Conservation (phyloP, 2,329 filamentous ascomycete species). For the Tolypocladium nubicola region DNA sequence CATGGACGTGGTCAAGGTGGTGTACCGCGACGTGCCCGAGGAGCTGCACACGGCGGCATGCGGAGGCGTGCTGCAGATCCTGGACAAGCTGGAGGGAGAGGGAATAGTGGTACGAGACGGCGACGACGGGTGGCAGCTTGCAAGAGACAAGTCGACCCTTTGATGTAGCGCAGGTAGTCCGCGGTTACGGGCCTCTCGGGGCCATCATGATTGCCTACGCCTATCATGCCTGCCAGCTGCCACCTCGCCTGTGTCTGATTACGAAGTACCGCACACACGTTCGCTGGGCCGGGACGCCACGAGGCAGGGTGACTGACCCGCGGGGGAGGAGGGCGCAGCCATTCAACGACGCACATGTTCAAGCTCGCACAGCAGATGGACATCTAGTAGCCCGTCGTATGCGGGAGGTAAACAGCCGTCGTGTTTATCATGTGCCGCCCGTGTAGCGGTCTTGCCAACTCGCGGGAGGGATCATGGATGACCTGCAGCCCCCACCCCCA, state of each 20-base stretch:
- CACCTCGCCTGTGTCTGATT: background rate
- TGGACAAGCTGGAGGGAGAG: constrained; percentile 69
- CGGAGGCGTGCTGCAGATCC: constrained; percentile 64
- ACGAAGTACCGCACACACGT: background rate
- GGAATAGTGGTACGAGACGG: constrained; percentile 45
- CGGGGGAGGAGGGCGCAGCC: background rate
- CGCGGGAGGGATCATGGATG: background rate
- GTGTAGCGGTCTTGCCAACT: too few relatives aligned
- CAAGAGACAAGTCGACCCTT: constrained; percentile 10
- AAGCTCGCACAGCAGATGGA: background rate
- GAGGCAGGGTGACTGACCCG: background rate
- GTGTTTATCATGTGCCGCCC: too few relatives aligned
- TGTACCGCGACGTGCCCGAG: constrained; percentile 73
- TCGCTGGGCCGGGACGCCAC: background rate
- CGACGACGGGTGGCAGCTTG: constrained; percentile 19
- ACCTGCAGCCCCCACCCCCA: background rate
- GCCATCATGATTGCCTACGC: too few relatives aligned
- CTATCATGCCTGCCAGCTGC: too few relatives aligned
- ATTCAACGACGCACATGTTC: background rate
- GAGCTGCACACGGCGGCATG: constrained; percentile 67
- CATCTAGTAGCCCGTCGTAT: background rate
- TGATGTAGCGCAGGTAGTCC: constrained; percentile 1
- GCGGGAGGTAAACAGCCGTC: too few relatives aligned
- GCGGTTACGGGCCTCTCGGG: too few relatives aligned
- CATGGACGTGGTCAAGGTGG: constrained; percentile 77